Conservation (phyloP, 2,329 filamentous ascomycete species). For the Lecanosticta acicola region DNA sequence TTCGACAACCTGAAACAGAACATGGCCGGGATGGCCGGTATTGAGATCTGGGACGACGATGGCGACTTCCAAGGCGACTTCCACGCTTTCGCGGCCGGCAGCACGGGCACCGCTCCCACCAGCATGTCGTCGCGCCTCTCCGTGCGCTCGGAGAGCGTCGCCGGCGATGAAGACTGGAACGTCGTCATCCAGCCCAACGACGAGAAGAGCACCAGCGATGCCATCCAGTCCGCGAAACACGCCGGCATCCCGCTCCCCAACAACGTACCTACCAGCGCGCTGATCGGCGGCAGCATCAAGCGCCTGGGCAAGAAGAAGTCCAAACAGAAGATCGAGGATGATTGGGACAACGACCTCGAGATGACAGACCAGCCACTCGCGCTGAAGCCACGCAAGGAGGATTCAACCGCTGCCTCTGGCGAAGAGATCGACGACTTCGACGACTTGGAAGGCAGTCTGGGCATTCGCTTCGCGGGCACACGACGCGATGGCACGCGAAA, state of each 20-base stretch:
- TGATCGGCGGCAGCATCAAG: conserved; percentile 90
- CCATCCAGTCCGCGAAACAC: conserved; percentile 78
- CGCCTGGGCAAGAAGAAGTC: conserved; percentile 61
- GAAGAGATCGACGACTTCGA: conserved; percentile 67
- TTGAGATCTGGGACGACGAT: conserved; percentile 63
- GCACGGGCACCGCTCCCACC: conserved; percentile 64
- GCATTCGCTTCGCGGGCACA: conserved; percentile 84
- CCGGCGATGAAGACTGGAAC: conserved; percentile 78
- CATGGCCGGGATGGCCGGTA: conserved; percentile 6
- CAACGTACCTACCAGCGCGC: conserved; percentile 79
- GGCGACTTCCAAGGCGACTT: conserved; percentile 60
- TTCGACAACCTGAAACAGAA: neutral
- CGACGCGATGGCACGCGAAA: conserved; percentile 65
- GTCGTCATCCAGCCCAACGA: conserved; percentile 80
- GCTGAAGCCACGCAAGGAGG: conserved; percentile 34
- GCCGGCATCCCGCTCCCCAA: conserved; percentile 87
- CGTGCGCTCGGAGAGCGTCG: conserved; percentile 67
- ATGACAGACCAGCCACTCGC: conserved; percentile 39
- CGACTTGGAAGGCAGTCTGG: conserved; percentile 90
- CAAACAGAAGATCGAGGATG: conserved; percentile 42
- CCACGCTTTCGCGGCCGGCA: conserved; percentile 40
- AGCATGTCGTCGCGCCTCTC: conserved; percentile 74
- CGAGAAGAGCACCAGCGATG: conserved; percentile 74
- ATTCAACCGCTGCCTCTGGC: conserved; percentile 29
- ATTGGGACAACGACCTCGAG: conserved; percentile 49